Conservation (phyloP, 106 monocot species). For the Posidonia australis region DNA sequence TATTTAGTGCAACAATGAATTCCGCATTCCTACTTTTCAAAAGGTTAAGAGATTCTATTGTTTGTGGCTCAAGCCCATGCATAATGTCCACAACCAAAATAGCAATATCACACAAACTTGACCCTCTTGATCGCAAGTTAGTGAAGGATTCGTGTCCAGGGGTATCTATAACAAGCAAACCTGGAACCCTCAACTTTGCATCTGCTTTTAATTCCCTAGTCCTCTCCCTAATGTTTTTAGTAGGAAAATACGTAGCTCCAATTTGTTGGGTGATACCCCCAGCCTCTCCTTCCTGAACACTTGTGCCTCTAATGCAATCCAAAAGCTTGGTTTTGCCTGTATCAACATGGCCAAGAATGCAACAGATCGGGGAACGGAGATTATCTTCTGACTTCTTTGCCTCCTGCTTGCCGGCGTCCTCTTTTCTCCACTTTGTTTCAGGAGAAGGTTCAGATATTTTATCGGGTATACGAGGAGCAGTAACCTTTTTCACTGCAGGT, state of each 20-base stretch:
- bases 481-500: constrained; percentile 34
- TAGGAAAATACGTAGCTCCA: constrained; percentile 93
- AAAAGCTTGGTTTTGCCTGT: constrained; percentile 97
- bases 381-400: constrained; percentile 25
- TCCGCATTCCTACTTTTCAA: constrained; percentile 69
- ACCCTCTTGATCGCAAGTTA: constrained; percentile 94
- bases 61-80: constrained; percentile 97
- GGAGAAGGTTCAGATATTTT: constrained; percentile 9
- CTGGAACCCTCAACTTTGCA: constrained; percentile 86
- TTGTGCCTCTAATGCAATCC: constrained; percentile 87
- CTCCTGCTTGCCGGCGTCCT: constrained; percentile 28
- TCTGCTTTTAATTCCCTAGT: constrained; percentile 89
- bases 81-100: constrained; percentile 97
- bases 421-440: constrained; percentile 21
- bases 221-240: constrained; percentile 93
- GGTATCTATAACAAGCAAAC: constrained; percentile 98
- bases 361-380: constrained; percentile 91
- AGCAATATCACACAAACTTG: constrained; percentile 94
- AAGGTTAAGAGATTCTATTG: constrained; percentile 89
- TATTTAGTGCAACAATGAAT: constrained; percentile 97
- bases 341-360: constrained; percentile 98
- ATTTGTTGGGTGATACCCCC: constrained; percentile 99
- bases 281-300: constrained; percentile 94
- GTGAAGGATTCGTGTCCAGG: constrained; percentile 94
- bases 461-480: constrained; percentile 13